Evolutionary conservation across 371 early-diverging fungal species (phyloP).

Genomic region (Fennellomyces sp.): DNA sequence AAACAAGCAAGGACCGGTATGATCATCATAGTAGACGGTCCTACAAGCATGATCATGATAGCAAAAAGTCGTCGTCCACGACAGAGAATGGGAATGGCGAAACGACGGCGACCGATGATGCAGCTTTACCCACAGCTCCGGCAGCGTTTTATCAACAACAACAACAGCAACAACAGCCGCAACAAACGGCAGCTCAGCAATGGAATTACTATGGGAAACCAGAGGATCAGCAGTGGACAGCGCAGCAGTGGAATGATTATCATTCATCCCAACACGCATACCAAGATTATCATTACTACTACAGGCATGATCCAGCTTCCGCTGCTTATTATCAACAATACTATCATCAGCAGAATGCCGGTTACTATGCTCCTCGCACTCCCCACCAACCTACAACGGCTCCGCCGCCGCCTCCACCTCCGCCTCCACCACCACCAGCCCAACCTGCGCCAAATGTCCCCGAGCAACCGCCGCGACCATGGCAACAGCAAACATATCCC

Average conservation of each 20-base stretch:
- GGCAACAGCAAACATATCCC: no score
- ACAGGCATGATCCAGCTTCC: neutral
- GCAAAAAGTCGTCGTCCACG: no score
- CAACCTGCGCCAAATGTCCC: no score
- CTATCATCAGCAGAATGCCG: neutral
- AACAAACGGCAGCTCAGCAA: neutral
- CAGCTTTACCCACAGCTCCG: neutral
- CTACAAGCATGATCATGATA: neutral
- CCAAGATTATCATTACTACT: constrained; percentile 26
- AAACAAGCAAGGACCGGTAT: constrained; percentile 4
- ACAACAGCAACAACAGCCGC: neutral
- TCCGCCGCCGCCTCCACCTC: neutral
- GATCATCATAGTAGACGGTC: neutral
- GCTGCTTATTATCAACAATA: constrained; percentile 29
- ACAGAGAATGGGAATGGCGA: neutral
- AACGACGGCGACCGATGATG: constrained; percentile 12
- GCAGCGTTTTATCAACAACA: constrained; percentile 1
- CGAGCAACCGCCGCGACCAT: no score
- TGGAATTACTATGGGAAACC: constrained; percentile 21
- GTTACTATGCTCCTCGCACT: neutral
- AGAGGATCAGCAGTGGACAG: neutral
- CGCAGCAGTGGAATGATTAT: constrained; percentile 18
- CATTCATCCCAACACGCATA: constrained; percentile 25
- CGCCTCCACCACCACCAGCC: neutral
- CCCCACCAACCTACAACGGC: neutral